Base-by-base conservation (phyloP, 176 grass and related monocot genomes). In the Avena sativa region DNA sequence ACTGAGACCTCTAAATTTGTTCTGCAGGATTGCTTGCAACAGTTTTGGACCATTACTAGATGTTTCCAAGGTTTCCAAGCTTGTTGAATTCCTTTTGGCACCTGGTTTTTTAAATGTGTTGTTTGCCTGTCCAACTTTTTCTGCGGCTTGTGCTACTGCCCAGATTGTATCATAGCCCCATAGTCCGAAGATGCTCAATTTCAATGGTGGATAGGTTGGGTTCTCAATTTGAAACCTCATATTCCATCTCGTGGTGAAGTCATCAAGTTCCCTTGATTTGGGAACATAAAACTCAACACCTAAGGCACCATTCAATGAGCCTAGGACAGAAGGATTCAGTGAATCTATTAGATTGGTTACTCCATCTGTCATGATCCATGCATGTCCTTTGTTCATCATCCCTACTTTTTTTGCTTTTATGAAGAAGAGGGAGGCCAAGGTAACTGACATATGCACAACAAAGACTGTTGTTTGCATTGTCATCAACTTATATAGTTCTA, bases 401-500 rank as follows among this genome's bases (percentile, higher is more conserved):
- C 91, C 93, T 57, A 85, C 19, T 30, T 85, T 86, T 50, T 81
- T 89, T 48, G 83, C 86, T 21, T 95, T 85, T 64, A 23, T 51
- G 46, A 92, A 91, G 47, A 95, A 77, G 11, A 53, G 28, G 20
- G 91, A 84, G 4, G 75, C 90, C 28, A 84, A 55, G 2, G 28
- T 34, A 12, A 81, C 40, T 53, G 90, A 75, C 93, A 95, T 89
- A 17, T 95, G 87, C 11, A 92, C 72, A 40, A 92, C 43, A 43
- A 86, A 95, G 8, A 95, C 88, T 51, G 78, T 91, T 48, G 93
- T 84, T 88, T 90, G 82, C 90, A 94, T 89, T 60, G 90, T 92
- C 87, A 85, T 83, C 43, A 95, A 58, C 53, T 85, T 95, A 71
- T 91, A 84, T 43, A 93, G 86, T 74, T 93, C 89, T 71, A 68